phyloP scores from a whole-genome alignment of 2,329 filamentous ascomycete species.

The Leptoxyphium fumago region DNA sequence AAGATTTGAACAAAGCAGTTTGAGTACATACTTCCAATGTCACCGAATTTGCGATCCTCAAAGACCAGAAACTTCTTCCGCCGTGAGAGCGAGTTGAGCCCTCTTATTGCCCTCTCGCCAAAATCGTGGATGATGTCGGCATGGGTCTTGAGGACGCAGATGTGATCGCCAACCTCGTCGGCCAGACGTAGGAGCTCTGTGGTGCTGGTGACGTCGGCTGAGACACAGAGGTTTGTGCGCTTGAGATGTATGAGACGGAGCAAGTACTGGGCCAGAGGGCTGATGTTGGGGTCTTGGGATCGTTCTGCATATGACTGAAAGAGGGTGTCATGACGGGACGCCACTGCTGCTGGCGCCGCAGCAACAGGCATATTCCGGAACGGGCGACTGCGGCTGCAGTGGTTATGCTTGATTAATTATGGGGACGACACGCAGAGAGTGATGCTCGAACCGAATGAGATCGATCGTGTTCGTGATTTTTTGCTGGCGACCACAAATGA shows the following conservation, averaged over 20 bases:
- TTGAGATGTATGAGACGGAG: constrained; percentile 35
- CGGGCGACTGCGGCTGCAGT: constrained; percentile 5
- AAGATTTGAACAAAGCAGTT: no score
- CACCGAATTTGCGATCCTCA: constrained; percentile 41
- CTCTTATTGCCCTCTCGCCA: constrained; percentile 38
- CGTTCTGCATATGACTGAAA: constrained; percentile 31
- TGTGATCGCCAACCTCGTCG: constrained; percentile 44
- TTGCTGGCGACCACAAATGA: no score
- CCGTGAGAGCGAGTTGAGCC: constrained; percentile 32
- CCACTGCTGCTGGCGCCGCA: constrained; percentile 7
- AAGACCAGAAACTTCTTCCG: constrained; percentile 39
- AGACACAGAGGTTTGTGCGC: constrained; percentile 38
- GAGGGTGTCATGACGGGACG: constrained; percentile 23
- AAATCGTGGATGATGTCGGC: constrained; percentile 49
- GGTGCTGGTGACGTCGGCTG: constrained; percentile 43
- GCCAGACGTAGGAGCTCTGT: constrained; percentile 40
- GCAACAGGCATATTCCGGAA: constrained; percentile 10
- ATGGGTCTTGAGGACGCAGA: constrained; percentile 46
- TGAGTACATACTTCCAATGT: constrained; percentile 36
- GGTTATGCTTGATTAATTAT: constrained; percentile 3
- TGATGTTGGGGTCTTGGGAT: constrained; percentile 26
- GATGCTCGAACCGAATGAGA: no score
- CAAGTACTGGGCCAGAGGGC: constrained; percentile 33
- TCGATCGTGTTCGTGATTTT: no score
- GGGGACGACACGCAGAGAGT: no score